Conservation (phyloP, 2,329 filamentous ascomycete genomes). For the Bisporella sp. region DNA sequence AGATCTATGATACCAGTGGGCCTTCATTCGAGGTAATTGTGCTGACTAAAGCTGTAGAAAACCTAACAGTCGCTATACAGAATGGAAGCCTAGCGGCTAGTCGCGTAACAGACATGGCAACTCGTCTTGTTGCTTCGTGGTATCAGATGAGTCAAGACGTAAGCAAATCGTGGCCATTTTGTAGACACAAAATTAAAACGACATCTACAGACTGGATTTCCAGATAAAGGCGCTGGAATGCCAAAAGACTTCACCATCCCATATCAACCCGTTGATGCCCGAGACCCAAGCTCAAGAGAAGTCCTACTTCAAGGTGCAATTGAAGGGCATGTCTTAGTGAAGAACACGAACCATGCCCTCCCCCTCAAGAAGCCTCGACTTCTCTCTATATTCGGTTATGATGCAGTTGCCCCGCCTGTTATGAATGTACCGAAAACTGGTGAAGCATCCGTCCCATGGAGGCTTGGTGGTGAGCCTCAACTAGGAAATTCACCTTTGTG, state of each 20-base stretch:
- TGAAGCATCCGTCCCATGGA: neutral
- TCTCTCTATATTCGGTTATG: slow-evolving; percentile 55
- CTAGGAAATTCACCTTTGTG: neutral
- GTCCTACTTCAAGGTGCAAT: slow-evolving; percentile 46
- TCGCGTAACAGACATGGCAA: slow-evolving; percentile 57
- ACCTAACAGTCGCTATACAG: slow-evolving; percentile 44
- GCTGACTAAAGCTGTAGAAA: too few species aligned
- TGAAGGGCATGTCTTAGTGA: slow-evolving; percentile 57
- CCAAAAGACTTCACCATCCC: slow-evolving; percentile 39
- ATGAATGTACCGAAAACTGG: neutral
- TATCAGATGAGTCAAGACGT: slow-evolving; percentile 51
- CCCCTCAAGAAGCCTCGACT: slow-evolving; percentile 42
- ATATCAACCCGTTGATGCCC: slow-evolving; percentile 47
- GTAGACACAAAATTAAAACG: neutral
- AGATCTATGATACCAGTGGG: too few species aligned
- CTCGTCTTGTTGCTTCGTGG: slow-evolving; percentile 49
- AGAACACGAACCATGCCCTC: slow-evolving; percentile 48
- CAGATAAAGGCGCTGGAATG: slow-evolving; percentile 39
- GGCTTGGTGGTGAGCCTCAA: neutral
- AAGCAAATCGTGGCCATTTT: slow-evolving; percentile 11
- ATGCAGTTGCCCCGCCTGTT: slow-evolving; percentile 27
- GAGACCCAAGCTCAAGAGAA: slow-evolving; percentile 41
- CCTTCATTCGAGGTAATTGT: too few species aligned
- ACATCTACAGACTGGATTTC: slow-evolving; percentile 13
- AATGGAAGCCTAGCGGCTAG: slow-evolving; percentile 41